Percentiles rank a stretch among this genome's conserved stretches.
Conservation (phyloP, 352 stramenopile genomes). For the Globisporangium uncinulatum region DNA sequence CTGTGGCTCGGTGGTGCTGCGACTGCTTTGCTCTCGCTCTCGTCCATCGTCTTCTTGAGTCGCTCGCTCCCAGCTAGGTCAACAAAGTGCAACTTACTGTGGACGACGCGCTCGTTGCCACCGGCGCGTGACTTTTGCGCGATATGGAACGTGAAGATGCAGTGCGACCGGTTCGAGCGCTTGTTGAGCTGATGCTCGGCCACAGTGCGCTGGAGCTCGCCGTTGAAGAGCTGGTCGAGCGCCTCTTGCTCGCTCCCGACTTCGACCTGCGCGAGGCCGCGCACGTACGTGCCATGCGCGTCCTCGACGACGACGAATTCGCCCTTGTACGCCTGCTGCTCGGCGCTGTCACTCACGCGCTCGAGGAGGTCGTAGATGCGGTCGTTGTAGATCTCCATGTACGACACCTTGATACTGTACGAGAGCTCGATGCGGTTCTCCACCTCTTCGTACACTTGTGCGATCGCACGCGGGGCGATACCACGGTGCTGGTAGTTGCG, state of each 20-base stretch:
- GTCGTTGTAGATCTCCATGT: constrained; percentile 97
- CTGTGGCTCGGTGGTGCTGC: constrained; percentile 11
- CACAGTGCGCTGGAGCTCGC: constrained; percentile 90
- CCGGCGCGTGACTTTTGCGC: constrained; percentile 79
- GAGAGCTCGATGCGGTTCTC: constrained; percentile 85
- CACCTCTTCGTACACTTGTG: constrained; percentile 89
- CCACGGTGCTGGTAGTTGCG: constrained; percentile 89
- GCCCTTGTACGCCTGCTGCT: constrained; percentile 13
- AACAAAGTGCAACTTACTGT: constrained; percentile 92
- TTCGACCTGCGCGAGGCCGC: constrained; percentile 84
- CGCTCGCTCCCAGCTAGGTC: constrained; percentile 94
- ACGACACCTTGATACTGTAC: constrained; percentile 86
- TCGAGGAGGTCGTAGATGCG: constrained; percentile 90
- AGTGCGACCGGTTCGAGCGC: constrained; percentile 92
- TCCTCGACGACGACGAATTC: constrained; percentile 88
- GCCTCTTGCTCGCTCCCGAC: constrained; percentile 79
- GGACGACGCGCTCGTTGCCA: constrained; percentile 65
- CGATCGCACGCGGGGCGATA: constrained; percentile 82
- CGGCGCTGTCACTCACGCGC: constrained; percentile 15
- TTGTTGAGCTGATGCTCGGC: constrained; percentile 93
- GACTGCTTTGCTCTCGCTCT: constrained; percentile 20
- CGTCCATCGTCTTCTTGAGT: constrained; percentile 91
- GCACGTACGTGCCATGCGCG: constrained; percentile 71
- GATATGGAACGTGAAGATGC: constrained; percentile 91
- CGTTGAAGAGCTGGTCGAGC: constrained; percentile 89